phyloP scores from a whole-genome alignment of 1,139 yeast genomes.

The Yamadazyma aaseri region DNA sequence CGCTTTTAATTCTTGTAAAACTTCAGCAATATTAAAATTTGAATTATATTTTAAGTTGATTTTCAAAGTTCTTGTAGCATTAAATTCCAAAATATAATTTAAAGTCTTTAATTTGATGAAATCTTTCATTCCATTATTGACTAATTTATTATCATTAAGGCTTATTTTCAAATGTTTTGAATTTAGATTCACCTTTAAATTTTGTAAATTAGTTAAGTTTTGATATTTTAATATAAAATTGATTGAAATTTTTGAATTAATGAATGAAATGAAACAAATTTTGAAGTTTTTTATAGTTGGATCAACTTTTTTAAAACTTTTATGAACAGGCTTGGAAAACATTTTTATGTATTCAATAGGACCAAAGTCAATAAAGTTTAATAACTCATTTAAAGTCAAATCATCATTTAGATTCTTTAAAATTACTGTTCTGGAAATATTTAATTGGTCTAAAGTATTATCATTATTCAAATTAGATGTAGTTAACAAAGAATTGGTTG shows the following conservation, averaged over 20 bases:
- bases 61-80: constrained; percentile 38
- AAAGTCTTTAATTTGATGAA: constrained; percentile 42
- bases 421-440: constrained; percentile 39
- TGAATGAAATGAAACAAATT: constrained; percentile 40
- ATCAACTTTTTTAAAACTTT: constrained; percentile 21
- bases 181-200: constrained; percentile 26
- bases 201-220: constrained; percentile 25
- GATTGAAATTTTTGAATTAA: constrained; percentile 35
- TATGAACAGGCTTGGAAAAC: constrained; percentile 31
- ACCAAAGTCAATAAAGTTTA: constrained; percentile 38
- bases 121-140: constrained; percentile 26
- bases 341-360: constrained; percentile 45
- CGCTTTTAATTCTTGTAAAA: constrained; percentile 6
- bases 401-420: constrained; percentile 30
- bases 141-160: constrained; percentile 26
- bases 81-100: constrained; percentile 39
- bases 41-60: constrained; percentile 18
- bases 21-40: constrained; percentile 8
- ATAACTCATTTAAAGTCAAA: constrained; percentile 29
- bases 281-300: constrained; percentile 17
- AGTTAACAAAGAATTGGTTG: constrained; percentile 3
- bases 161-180: constrained; percentile 32
- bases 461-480: constrained; percentile 14
- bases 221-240: constrained; percentile 37
- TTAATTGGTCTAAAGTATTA: constrained; percentile 30